Evolutionary conservation across 2,329 filamentous ascomycete species (phyloP).

Genomic region (Aspergillus pseudoterreus): DNA sequence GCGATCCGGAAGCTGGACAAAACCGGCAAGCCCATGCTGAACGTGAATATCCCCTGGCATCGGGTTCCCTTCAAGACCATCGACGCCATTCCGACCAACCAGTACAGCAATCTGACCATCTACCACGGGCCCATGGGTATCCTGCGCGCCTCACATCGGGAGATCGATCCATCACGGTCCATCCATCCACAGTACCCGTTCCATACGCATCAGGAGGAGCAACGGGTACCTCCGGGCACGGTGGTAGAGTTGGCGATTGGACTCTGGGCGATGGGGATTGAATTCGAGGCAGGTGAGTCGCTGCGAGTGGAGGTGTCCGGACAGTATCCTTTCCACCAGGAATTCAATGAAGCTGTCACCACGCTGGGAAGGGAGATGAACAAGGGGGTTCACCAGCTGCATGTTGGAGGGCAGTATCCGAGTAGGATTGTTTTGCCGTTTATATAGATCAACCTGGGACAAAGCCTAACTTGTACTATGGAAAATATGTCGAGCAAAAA

Average conservation of each 20-base stretch:
- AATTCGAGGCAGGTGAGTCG: constrained; percentile 43
- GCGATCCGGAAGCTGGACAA: constrained; percentile 44
- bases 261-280: constrained; percentile 46
- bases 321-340: constrained; percentile 37
- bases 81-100: constrained; percentile 27
- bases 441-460: constrained; percentile 3
- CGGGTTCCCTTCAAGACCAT: constrained; percentile 10
- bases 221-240: constrained; percentile 40
- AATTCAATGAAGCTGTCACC: constrained; percentile 39
- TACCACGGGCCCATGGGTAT: constrained; percentile 44
- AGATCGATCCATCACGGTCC: constrained; percentile 30
- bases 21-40: constrained; percentile 40
- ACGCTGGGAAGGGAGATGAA: constrained; percentile 42
- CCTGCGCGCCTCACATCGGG: constrained; percentile 44
- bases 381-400: constrained; percentile 37
- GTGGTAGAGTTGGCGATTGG: constrained; percentile 48
- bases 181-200: constrained; percentile 32
- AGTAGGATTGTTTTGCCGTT: constrained; percentile 40
- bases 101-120: constrained; percentile 26
- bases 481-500: no score
- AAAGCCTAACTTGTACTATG: no score
- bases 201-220: constrained; percentile 39
- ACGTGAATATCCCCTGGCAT: constrained; percentile 42
- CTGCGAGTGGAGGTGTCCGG: constrained; percentile 22
- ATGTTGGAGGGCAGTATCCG: constrained; percentile 36